Conservation (phyloP, 306 rosid species). For the Fagus crenata region DNA sequence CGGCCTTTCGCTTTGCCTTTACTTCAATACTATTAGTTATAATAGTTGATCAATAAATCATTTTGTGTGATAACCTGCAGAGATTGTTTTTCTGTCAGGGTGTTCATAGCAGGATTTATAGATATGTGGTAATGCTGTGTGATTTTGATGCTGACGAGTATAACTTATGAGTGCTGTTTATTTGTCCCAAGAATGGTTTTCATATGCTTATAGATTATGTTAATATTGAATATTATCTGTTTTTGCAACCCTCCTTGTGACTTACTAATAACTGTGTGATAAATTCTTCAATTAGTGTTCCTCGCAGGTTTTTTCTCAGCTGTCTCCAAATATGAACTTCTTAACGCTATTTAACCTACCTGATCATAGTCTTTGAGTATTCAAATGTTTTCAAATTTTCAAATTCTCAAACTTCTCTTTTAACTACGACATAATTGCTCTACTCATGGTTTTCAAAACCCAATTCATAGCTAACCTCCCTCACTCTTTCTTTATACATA, state of each 20-base stretch:
- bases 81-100: neutral
- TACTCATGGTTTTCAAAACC: too few relatives aligned
- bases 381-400: too few relatives aligned
- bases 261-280: too few relatives aligned
- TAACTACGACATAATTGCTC: too few relatives aligned
- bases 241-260: neutral
- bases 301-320: too few relatives aligned
- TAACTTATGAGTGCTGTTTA: neutral
- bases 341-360: too few relatives aligned
- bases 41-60: constrained; percentile 21
- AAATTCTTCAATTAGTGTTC: too few relatives aligned
- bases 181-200: neutral
- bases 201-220: neutral
- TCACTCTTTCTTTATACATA: too few relatives aligned
- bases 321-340: too few relatives aligned
- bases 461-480: too few relatives aligned
- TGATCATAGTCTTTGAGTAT: too few relatives aligned
- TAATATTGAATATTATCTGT: neutral
- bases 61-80: neutral
- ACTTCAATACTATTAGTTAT: constrained; percentile 18
- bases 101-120: neutral
- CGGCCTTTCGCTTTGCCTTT: constrained; percentile 22
- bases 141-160: neutral
- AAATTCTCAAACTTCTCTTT: too few relatives aligned
- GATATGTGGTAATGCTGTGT: neutral